These are phyloP conservation scores for Cutaneotrichosporon mucoides DNA, from an alignment of 1,284 basidiomycete species.

Conservation along the genomic window DNA sequence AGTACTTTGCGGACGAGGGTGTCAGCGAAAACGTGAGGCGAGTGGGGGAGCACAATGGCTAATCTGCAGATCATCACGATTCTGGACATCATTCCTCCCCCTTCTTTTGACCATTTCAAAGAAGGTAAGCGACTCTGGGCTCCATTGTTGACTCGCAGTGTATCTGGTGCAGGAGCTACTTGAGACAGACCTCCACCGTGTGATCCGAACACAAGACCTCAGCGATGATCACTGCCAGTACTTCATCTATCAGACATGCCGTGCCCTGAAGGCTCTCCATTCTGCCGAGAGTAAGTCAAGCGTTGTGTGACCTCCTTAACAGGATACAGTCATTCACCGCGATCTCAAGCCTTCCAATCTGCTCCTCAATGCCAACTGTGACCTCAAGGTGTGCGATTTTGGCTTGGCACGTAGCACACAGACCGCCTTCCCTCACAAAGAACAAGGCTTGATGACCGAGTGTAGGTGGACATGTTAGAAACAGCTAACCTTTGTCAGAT, in stretches of 20 bases:
- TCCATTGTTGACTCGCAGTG: conserved; percentile 22
- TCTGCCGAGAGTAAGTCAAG: conserved; percentile 64
- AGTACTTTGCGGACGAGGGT: conserved; percentile 83
- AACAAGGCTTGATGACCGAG: conserved; percentile 79
- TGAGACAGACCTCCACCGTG: conserved; percentile 72
- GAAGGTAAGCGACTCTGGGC: conserved; percentile 56
- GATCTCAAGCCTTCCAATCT: conserved; percentile 95
- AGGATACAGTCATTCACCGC: conserved; percentile 70
- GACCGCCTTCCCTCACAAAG: conserved; percentile 71
- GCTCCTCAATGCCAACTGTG: conserved; percentile 93
- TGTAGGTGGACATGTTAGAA: conserved; percentile 20
- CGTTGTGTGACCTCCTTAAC: background rate
- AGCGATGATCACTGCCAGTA: conserved; percentile 82
- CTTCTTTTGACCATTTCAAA: conserved; percentile 83
- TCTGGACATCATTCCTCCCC: conserved; percentile 87
- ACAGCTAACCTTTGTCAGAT: conserved; percentile 6
- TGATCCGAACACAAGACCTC: conserved; percentile 72
- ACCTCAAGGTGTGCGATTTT: conserved; percentile 92
- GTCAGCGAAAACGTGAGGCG: conserved; percentile 79
- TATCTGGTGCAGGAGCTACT: conserved; percentile 70
- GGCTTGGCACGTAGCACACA: conserved; percentile 82
- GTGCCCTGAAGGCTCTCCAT: conserved; percentile 89
- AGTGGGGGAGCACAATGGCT: background rate
- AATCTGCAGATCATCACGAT: conserved; percentile 79
- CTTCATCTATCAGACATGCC: conserved; percentile 58